Base-by-base conservation (phyloP, 1,139 yeast genomes). In the Nakaseomyces sp. region DNA sequence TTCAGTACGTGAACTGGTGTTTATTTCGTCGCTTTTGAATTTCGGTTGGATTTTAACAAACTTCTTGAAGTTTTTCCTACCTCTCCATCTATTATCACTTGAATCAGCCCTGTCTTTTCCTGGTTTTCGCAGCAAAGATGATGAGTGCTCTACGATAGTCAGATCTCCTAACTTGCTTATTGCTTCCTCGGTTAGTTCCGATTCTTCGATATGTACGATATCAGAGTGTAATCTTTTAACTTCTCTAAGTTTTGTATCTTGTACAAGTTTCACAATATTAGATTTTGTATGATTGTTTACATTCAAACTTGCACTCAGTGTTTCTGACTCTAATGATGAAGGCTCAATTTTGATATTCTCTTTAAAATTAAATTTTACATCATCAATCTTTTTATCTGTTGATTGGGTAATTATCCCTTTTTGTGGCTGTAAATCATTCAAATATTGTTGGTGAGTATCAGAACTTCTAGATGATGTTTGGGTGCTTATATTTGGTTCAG, bases 31-130 rank as follows among this genome's bases (percentile, higher is more conserved):
- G 22, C n/a, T 17, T 12, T 36, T 36, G 15, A 43, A 51, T 18
- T 43, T 46, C 8, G 64, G 63, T 50, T 56, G 49, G 5, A 48
- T 41, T 37, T 67, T 68, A 1, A 56, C 57, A 52, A 68, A 68
- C 4, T 48, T 56, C 41, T 68, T 68, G 44, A 58, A 67, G 45
- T 67, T 66, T 45, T 61, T 66, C 8, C 70, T 50, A 1, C 57
- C 58, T 26, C 52, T 44, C 65, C 66, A 61, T 31, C 47, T 49
- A 1, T 8, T 29, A 10, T 19, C 49, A 47, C 37, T 49, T 45
- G 48, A 51, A 43, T 4, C 29, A 19, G 15, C 30, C n/a, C 10
- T 24, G 17, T 16, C 18, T 39, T 35, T 15, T 20, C 12, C 4
- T 5, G 38, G 19, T 13, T 22, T 33, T 15, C 40, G 42, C 16